Percentiles rank a stretch among this genome's conserved stretches.
phyloP scores from a whole-genome alignment of 2,329 filamentous ascomycete species.

The Dendrostoma leiphaemia region DNA sequence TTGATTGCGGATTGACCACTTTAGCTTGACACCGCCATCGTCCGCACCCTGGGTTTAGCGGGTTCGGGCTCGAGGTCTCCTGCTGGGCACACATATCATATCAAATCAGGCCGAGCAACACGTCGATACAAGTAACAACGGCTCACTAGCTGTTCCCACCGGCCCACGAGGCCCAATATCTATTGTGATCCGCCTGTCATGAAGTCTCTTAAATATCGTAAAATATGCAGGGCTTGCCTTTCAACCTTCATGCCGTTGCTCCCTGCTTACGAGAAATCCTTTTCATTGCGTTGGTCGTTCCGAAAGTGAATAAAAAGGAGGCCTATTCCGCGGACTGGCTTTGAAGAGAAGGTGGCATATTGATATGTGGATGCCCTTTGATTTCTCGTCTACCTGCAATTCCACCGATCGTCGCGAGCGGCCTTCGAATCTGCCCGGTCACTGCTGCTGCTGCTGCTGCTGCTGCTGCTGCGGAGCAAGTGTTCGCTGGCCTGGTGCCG shows the following conservation, averaged over 20 bases:
- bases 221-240: neutral
- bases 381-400: neutral
- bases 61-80: too few species aligned
- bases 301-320: neutral
- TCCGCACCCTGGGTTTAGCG: too few species aligned
- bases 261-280: neutral
- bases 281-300: too few species aligned
- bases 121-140: too few species aligned
- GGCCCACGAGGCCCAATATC: neutral
- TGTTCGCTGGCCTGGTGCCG: too few species aligned
- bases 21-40: too few species aligned
- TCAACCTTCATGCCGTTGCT: neutral
- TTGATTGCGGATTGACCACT: too few species aligned
- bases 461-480: neutral
- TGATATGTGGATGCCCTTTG: too few species aligned
- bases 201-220: neutral
- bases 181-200: neutral
- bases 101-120: too few species aligned
- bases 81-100: too few species aligned
- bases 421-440: neutral
- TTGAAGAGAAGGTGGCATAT: neutral
- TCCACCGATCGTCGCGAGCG: neutral
- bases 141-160: too few species aligned
- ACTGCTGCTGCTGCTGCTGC: neutral
- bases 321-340: neutral